Percentiles rank a stretch among this genome's conserved stretches.
Evolutionary conservation across 1,284 basidiomycete species (phyloP).

Genomic region (Wolfiporia cocos): DNA sequence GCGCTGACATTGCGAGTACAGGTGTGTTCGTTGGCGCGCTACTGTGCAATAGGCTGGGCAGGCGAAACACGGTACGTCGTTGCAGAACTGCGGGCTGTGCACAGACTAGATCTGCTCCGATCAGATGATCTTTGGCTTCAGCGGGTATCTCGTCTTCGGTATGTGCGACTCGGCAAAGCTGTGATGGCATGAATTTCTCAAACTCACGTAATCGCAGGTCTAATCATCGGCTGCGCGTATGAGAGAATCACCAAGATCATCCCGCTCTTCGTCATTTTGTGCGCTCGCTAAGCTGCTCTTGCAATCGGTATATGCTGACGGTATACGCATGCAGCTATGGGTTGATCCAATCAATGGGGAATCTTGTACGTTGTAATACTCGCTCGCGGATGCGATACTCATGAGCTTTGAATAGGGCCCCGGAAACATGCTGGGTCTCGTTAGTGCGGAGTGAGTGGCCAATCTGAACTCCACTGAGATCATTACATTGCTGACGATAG

Average conservation of each 20-base stretch:
- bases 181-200: not conserved
- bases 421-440: conserved; percentile 66
- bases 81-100: too few species aligned
- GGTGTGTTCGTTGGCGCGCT: conserved; percentile 51
- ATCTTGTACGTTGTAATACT: conserved; percentile 36
- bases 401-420: conserved; percentile 43
- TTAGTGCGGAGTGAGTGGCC: conserved; percentile 52
- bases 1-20: conserved; percentile 2
- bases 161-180: too few species aligned
- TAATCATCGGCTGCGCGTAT: conserved; percentile 5
- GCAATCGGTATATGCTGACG: too few species aligned
- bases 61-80: conserved; percentile 53
- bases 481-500: not conserved
- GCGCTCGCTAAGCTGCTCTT: too few species aligned
- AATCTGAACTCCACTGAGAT: not conserved
- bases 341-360: conserved; percentile 63
- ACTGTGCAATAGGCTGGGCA: conserved; percentile 59
- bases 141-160: conserved; percentile 5
- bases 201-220: not conserved
- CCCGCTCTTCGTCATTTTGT: conserved; percentile 2
- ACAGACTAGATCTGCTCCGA: too few species aligned
- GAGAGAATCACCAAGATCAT: conserved; percentile 4
- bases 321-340: conserved; percentile 57
- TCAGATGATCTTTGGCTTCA: conserved; percentile 6
- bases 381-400: not conserved